Evolutionary conservation across 192 early-diverging fungal species (phyloP), one percentile per base, ranked within the genome.

Genomic region (Coemansia sp.): DNA sequence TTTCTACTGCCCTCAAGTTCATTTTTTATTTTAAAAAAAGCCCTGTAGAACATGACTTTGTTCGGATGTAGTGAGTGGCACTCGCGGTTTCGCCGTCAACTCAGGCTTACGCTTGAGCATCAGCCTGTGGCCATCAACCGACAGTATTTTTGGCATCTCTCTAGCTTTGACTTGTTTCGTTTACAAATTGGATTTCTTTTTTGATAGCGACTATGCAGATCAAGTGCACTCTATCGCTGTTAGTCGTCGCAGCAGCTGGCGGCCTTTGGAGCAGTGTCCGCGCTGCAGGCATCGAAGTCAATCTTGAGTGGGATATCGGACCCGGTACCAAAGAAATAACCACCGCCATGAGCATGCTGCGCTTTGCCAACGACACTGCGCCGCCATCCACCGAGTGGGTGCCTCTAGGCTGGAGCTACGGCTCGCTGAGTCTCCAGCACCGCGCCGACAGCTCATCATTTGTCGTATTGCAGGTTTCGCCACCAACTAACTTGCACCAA

Each of bases 351-450:
- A 79, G 71, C 20, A 37, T 79, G 3, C 38, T 79, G 36, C 76
- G 76, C 6, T 66, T 79, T 16, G 38, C 76, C 37, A 79, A 70
- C 67, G 64, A 70, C 35, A 73, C 71, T 0, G 62, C 71, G 51
- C 77, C 77, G 13, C 63, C 63, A 5, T 24, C 53, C 4, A 79
- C 77, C 11, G 77, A 79, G 40, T 79, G 77, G 77, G 39, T 71
- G 9, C 36, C 62, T 5, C 38, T 79, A 10, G 77, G 77, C n/a
- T 79, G 77, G 77, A 36, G 11, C 9, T 69, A 64, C 9, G 77
- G 77, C 13, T 60, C 71, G 45, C 65, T 79, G 21, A 66, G 77
- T 10, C 53, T 79, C 56, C 63, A 69, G 71, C 65, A 63, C n/a
- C 71, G 66, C 28, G 20, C 16, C 14, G 62, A 70, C 63, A 46